phyloP scores from a whole-genome alignment of 768 basidiomycete genomes.

The Naematelia aurantialba region DNA sequence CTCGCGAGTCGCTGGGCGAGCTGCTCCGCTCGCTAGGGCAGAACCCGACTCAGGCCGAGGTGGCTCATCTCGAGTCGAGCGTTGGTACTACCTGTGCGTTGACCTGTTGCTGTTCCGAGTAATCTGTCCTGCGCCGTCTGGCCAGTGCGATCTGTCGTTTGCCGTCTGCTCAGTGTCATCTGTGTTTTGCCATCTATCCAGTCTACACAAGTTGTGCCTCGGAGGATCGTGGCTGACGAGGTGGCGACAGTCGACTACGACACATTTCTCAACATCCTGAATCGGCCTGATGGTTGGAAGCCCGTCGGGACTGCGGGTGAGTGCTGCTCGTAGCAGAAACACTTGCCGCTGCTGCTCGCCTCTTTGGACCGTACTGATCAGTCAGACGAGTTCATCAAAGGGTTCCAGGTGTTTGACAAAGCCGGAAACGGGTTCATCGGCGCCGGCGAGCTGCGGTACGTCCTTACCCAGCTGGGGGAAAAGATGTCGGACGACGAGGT shows the following conservation, averaged over 20 bases:
- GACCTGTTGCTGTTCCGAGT: neutral
- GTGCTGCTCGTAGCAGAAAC: constrained; percentile 25
- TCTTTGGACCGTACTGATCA: constrained; percentile 62
- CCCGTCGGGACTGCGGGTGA: constrained; percentile 90
- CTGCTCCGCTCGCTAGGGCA: constrained; percentile 90
- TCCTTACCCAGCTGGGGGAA: constrained; percentile 93
- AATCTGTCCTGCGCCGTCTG: neutral
- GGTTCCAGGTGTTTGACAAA: constrained; percentile 98
- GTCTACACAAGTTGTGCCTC: too few species aligned
- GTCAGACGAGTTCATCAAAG: constrained; percentile 99
- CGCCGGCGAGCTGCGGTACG: constrained; percentile 85
- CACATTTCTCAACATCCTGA: constrained; percentile 82
- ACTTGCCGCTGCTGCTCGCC: neutral
- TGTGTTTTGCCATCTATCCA: too few species aligned
- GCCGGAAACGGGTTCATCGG: constrained; percentile 89
- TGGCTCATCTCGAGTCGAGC: constrained; percentile 68
- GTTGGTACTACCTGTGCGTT: constrained; percentile 73
- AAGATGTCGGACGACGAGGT: constrained; percentile 98
- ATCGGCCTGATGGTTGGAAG: constrained; percentile 93
- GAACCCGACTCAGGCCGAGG: constrained; percentile 99
- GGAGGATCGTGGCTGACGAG: too few species aligned
- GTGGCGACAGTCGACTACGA: constrained; percentile 84
- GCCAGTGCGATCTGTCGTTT: too few species aligned
- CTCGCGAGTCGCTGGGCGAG: constrained; percentile 83
- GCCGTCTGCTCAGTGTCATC: too few species aligned